A percentile compares a stretch with the other conserved stretches of the same genome.
Evolutionary conservation across 2,329 filamentous ascomycete species (phyloP).

Genomic region (Calcarisporium arbuscula): DNA sequence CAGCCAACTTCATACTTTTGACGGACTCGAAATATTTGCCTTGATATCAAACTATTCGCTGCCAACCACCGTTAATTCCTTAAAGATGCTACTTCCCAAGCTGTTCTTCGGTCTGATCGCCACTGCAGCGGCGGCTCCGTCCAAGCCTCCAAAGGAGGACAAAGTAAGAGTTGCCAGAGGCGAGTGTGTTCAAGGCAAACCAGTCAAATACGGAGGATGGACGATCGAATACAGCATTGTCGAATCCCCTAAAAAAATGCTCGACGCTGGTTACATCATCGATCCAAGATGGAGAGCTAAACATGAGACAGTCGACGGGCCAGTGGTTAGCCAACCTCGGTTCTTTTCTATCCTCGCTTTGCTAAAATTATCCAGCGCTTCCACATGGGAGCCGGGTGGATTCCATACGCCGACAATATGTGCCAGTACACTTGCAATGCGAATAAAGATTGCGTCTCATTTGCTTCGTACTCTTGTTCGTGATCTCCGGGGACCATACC

Average conservation of each 20-base stretch:
- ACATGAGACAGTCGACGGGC: conserved; percentile 3
- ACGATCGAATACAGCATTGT: conserved; percentile 7
- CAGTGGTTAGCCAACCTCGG: conserved; percentile 1
- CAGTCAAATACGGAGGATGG: conserved; percentile 3
- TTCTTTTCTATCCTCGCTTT: too few relatives aligned
- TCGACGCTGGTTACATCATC: conserved; percentile 1
- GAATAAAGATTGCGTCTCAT: conserved; percentile 8
- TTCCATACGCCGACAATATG: conserved; percentile 9
- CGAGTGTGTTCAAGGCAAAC: conserved; percentile 7
- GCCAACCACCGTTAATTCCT: too few relatives aligned
- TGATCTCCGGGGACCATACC: conserved; percentile 4
- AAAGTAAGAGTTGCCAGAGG: too few relatives aligned
- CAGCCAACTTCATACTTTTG: too few relatives aligned
- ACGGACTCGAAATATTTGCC: too few relatives aligned
- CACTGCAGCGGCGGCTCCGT: too few relatives aligned
- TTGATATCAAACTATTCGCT: too few relatives aligned
- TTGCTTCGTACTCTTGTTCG: neutral
- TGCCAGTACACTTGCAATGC: conserved; percentile 12
- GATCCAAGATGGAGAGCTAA: conserved; percentile 6
- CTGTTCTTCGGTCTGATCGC: too few relatives aligned
- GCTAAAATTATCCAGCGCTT: conserved; percentile 5
- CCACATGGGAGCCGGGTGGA: neutral
- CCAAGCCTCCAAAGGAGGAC: too few relatives aligned
- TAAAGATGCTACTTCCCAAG: too few relatives aligned
- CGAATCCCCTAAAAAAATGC: neutral